A percentile compares a stretch with the other conserved stretches of the same genome.
These are phyloP conservation scores for Clarireedia hainanense DNA, from an alignment of 2,329 filamentous ascomycete genomes.

Conservation along the genomic window DNA sequence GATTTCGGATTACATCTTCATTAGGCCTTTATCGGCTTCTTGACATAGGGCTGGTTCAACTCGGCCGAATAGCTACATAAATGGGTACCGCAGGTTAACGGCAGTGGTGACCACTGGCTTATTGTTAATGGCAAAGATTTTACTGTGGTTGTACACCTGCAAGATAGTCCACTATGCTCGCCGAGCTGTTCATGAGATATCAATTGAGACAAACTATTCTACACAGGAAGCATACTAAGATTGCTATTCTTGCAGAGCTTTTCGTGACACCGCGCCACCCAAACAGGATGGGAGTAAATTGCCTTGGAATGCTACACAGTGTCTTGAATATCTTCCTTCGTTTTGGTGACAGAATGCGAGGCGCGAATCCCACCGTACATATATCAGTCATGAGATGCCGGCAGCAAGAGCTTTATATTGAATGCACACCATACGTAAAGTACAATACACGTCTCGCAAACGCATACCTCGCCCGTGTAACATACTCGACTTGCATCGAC, in stretches of 20 bases:
- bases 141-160: too few relatives aligned
- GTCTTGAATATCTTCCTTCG: neutral
- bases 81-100: neutral
- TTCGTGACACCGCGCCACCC: too few relatives aligned
- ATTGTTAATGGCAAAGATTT: neutral
- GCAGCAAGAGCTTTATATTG: neutral
- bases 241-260: too few relatives aligned
- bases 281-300: neutral
- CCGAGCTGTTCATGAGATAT: too few relatives aligned
- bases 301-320: conserved; percentile 1
- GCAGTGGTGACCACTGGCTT: neutral
- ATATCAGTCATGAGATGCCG: conserved; percentile 2
- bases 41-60: conserved; percentile 6
- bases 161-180: too few relatives aligned
- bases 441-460: neutral
- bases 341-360: neutral
- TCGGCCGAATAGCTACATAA: neutral
- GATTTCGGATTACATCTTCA: neutral
- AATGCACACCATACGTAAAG: neutral
- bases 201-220: too few relatives aligned
- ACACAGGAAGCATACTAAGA: too few relatives aligned
- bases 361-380: neutral
- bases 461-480: too few relatives aligned
- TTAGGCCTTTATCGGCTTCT: neutral
- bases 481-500: too few relatives aligned